Evolutionary conservation across 768 basidiomycete species (phyloP), one percentile per base, ranked within the genome.

Genomic region (Hebeloma cylindrosporum): DNA sequence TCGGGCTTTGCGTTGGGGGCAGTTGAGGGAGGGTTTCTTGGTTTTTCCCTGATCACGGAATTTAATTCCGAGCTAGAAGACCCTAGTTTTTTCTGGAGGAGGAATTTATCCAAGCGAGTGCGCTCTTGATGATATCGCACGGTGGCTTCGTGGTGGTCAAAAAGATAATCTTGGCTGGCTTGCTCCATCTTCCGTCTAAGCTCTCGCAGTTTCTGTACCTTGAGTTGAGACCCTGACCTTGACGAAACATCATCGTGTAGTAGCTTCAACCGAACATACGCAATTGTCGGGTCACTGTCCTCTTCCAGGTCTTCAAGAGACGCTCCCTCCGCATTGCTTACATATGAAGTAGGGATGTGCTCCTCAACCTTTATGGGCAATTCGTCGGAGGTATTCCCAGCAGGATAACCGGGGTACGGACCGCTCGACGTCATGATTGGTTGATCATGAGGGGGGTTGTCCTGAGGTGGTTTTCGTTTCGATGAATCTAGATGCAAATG

Each of bases 71-170:
- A 18, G 20, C 34, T 21, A n/a, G 44, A 36, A 16, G 46, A 45
- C 13, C 67, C 62, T 17, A 77, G 59, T 42, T 64, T 66, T 21
- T 72, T 69, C 50, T 74, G 68, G 5, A 86, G 71, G 5, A 64
- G 58, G 9, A 54, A 48, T 16, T 66, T 60, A 21, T 82, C 74
- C 16, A 64, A 68, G 52, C 77, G 78, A 31, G 75, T 64, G 21
- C 78, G 76, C 57, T 83, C 78, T 13, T 65, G 62, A 21, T 62
- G 69, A 62, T 83, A 88, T 17, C 72, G 60, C 4, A 64, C 69
- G 54, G 85, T 74, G 1, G 87, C 88, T 48, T 86, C 83, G 43
- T 66, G 69, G 53, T 79, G 73, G 44, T 87, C 74, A 57, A 93
- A 92, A 44, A 89, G 77, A 53, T 88, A 88, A 60, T 84, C 69